phyloP scores from a whole-genome alignment of 2,329 filamentous ascomycete genomes.

The Aureobasidium uvarum region DNA sequence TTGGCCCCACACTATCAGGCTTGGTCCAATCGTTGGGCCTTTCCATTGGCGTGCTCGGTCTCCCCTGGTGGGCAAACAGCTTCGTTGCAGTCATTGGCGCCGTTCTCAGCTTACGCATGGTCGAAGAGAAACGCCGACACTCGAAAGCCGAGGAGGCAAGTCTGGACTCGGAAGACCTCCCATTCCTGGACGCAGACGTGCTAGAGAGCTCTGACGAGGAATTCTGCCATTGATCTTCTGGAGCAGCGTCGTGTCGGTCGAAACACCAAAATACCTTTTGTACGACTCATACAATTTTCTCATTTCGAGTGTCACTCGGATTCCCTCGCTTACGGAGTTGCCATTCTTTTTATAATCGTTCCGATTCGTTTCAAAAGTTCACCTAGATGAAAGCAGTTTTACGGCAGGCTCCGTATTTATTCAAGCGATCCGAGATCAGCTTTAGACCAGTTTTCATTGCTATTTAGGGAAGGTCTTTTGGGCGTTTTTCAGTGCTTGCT shows the following conservation, averaged over 20 bases:
- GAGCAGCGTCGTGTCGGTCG: neutral
- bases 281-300: neutral
- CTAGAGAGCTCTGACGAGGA: constrained; percentile 1
- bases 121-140: constrained; percentile 36
- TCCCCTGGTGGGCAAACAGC: constrained; percentile 91
- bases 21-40: constrained; percentile 79
- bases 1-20: constrained; percentile 86
- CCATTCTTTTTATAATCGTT: neutral
- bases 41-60: constrained; percentile 74
- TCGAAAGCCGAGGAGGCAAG: constrained; percentile 22
- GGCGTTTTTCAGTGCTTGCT: constrained; percentile 18
- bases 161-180: constrained; percentile 10
- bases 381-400: neutral
- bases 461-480: constrained; percentile 5
- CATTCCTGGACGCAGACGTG: constrained; percentile 16
- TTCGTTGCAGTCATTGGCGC: constrained; percentile 73
- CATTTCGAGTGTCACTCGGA: neutral
- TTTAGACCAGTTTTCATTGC: neutral
- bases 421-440: neutral
- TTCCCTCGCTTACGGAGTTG: neutral
- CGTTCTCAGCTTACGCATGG: constrained; percentile 69
- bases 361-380: constrained; percentile 12
- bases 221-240: neutral
- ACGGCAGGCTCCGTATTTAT: constrained; percentile 9
- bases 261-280: neutral